Evolutionary conservation across 345 rosid genomes (phyloP).

Genomic region (Rubroshorea leprosula): DNA sequence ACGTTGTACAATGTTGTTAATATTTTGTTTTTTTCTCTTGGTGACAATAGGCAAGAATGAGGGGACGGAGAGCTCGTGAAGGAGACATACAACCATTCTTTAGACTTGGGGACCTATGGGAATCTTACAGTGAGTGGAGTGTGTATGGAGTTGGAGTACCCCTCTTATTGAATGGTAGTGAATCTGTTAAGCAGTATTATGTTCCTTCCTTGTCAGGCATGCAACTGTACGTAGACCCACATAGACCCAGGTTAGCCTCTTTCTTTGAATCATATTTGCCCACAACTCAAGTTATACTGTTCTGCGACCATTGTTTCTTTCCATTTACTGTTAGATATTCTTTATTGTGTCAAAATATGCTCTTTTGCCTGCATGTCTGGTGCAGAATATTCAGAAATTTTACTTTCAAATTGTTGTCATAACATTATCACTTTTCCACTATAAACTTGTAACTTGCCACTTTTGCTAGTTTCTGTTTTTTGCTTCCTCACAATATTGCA

Average conservation of each 20-base stretch:
- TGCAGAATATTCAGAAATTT: too few species aligned
- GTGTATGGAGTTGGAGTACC: constrained; percentile 63
- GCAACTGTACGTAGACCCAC: constrained; percentile 45
- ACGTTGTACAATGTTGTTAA: not conserved
- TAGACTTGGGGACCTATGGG: constrained; percentile 52
- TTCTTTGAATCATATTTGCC: constrained; percentile 4
- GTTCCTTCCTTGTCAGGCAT: constrained; percentile 68
- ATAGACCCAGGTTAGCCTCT: constrained; percentile 36
- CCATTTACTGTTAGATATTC: too few species aligned
- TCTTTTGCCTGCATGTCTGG: too few species aligned
- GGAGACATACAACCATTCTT: constrained; percentile 27
- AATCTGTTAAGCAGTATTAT: constrained; percentile 51
- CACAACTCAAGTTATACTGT: too few species aligned
- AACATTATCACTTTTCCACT: not conserved
- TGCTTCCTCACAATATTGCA: not conserved
- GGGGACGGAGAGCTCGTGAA: constrained; percentile 25
- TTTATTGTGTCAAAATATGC: too few species aligned
- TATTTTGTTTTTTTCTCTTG: not conserved
- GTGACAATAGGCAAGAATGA: constrained; percentile 24
- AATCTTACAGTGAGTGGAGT: constrained; percentile 58
- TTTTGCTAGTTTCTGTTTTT: not conserved
- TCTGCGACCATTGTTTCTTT: not conserved
- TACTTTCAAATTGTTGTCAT: too few species aligned
- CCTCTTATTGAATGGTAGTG: constrained; percentile 34
- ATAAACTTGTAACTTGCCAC: not conserved